A percentile compares a stretch with the other conserved stretches of the same genome.
These are phyloP conservation scores for Lupinus albus DNA, from an alignment of 306 rosid species.

Conservation along the genomic window DNA sequence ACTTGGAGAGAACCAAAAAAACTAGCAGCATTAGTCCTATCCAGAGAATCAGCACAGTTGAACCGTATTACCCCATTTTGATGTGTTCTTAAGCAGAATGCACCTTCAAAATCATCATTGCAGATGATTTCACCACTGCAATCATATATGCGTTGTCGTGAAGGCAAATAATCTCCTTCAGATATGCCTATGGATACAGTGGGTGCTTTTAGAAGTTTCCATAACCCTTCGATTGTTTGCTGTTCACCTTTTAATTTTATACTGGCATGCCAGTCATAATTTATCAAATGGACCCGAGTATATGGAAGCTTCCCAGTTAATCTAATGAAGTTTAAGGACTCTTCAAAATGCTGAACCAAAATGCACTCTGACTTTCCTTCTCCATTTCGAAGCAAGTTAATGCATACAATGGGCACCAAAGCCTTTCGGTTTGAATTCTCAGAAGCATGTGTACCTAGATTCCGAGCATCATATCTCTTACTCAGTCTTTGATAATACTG, in stretches of 20 bases:
- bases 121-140: slow-evolving; percentile 85
- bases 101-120: slow-evolving; percentile 75
- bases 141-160: slow-evolving; percentile 72
- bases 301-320: slow-evolving; percentile 74
- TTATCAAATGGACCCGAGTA: slow-evolving; percentile 74
- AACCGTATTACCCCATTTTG: slow-evolving; percentile 94
- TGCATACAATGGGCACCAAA: slow-evolving; percentile 82
- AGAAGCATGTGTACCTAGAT: slow-evolving; percentile 53
- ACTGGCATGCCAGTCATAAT: slow-evolving; percentile 97
- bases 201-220: slow-evolving; percentile 85
- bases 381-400: slow-evolving; percentile 88
- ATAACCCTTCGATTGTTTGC: slow-evolving; percentile 87
- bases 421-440: slow-evolving; percentile 64
- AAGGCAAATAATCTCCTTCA: slow-evolving; percentile 96
- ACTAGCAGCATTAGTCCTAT: slow-evolving; percentile 99
- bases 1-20: slow-evolving; percentile 94
- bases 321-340: slow-evolving; percentile 75
- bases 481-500: slow-evolving; percentile 85
- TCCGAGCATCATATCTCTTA: slow-evolving; percentile 83
- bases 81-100: slow-evolving; percentile 85
- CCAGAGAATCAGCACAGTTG: slow-evolving; percentile 99
- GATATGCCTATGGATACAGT: slow-evolving; percentile 75
- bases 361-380: slow-evolving; percentile 94
- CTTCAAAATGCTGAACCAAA: slow-evolving; percentile 90
- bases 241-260: slow-evolving; percentile 86